These are phyloP conservation scores for Melanopsichium pennsylvanicum DNA, from an alignment of 1,284 basidiomycete genomes.

Conservation along the genomic window DNA sequence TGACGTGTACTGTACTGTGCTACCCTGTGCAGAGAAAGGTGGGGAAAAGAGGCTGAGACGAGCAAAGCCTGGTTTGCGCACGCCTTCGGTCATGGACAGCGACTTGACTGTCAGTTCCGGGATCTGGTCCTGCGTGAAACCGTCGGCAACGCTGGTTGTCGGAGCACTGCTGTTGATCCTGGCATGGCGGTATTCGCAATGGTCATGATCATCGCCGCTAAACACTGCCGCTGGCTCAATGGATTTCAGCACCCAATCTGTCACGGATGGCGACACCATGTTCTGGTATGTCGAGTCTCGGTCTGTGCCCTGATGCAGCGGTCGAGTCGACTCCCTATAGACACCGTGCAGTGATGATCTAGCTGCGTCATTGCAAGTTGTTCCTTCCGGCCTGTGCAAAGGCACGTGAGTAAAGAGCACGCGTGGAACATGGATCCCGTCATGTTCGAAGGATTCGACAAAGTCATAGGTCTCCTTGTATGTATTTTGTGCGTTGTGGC, in stretches of 20 bases:
- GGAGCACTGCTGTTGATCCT: background rate
- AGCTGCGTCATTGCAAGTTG: slow-evolving; percentile 31
- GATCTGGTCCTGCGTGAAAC: slow-evolving; percentile 25
- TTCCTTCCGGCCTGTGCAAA: slow-evolving; percentile 27
- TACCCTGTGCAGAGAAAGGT: background rate
- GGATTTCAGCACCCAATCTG: slow-evolving; percentile 38
- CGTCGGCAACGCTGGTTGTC: background rate
- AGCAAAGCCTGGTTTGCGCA: slow-evolving; percentile 52
- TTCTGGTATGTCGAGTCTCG: slow-evolving; percentile 53
- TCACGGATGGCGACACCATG: slow-evolving; percentile 36
- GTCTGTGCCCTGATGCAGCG: slow-evolving; percentile 51
- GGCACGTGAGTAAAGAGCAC: slow-evolving; percentile 57
- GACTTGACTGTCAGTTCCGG: slow-evolving; percentile 60
- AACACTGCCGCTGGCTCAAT: slow-evolving; percentile 50
- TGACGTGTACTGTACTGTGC: background rate
- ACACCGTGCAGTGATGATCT: slow-evolving; percentile 38
- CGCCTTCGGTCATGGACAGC: slow-evolving; percentile 56
- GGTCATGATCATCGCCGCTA: slow-evolving; percentile 60
- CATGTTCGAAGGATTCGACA: slow-evolving; percentile 32
- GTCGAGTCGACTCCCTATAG: slow-evolving; percentile 32
- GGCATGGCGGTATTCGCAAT: slow-evolving; percentile 56
- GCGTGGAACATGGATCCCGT: slow-evolving; percentile 18
- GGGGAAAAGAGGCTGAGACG: slow-evolving; percentile 40
- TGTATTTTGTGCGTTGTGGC: slow-evolving; percentile 29
- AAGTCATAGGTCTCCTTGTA: slow-evolving; percentile 44